A percentile compares a stretch with the other conserved stretches of the same genome.
Conservation (phyloP, 2,329 filamentous ascomycete species). For the Monosporascus sp. region DNA sequence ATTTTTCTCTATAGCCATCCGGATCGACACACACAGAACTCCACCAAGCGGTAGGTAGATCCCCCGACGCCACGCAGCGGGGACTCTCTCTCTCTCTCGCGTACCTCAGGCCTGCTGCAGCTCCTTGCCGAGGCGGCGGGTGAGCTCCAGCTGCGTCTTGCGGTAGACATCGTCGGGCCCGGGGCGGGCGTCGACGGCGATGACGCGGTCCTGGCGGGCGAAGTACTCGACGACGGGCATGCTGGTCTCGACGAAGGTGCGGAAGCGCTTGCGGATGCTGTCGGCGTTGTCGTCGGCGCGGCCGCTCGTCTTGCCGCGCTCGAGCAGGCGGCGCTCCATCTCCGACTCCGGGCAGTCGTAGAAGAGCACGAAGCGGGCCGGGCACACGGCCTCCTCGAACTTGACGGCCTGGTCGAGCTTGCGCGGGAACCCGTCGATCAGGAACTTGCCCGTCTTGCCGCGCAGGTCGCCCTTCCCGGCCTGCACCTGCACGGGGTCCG, state of each 20-base stretch:
- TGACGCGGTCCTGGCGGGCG: constrained; percentile 68
- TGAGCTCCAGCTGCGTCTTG: constrained; percentile 47
- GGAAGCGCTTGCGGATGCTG: constrained; percentile 94
- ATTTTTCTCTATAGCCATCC: too few relatives aligned
- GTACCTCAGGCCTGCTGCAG: constrained; percentile 16
- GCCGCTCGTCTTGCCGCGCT: constrained; percentile 89
- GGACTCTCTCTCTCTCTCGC: neutral
- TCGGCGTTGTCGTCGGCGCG: constrained; percentile 91
- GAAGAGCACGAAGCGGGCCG: constrained; percentile 82
- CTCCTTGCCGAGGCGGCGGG: constrained; percentile 41
- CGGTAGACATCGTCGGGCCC: constrained; percentile 57
- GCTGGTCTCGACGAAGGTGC: constrained; percentile 88
- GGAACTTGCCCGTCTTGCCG: constrained; percentile 62
- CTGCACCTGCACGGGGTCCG: constrained; percentile 17
- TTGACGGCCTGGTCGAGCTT: constrained; percentile 96
- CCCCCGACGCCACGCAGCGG: too few relatives aligned
- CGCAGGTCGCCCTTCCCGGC: constrained; percentile 20
- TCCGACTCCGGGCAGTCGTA: constrained; percentile 88
- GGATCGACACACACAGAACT: too few relatives aligned
- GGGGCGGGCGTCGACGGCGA: constrained; percentile 71
- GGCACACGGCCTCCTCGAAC: constrained; percentile 87
- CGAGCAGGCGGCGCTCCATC: constrained; percentile 78
- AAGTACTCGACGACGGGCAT: constrained; percentile 95
- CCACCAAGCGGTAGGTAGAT: too few relatives aligned
- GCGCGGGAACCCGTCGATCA: constrained; percentile 80